Conservation (phyloP, 768 basidiomycete genomes). For the Boletus tylopilopsis region DNA sequence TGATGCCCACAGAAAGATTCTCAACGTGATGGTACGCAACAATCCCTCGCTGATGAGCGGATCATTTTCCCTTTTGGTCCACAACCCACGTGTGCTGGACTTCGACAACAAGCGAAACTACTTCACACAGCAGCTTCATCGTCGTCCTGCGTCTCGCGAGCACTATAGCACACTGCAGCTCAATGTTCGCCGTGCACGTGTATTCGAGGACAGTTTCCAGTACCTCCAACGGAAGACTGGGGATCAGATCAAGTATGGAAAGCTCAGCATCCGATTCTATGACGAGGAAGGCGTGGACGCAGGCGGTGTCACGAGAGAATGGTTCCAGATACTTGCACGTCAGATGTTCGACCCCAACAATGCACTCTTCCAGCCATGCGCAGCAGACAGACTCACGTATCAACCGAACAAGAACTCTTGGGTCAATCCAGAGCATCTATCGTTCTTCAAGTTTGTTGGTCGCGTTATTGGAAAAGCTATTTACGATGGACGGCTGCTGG, state of each 20-base stretch:
- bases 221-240: constrained; percentile 85
- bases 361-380: constrained; percentile 96
- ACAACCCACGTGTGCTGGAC: constrained; percentile 95
- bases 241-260: constrained; percentile 97
- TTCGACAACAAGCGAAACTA: constrained; percentile 99
- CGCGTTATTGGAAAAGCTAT: constrained; percentile 98
- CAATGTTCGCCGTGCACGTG: constrained; percentile 84
- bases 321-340: constrained; percentile 96
- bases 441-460: constrained; percentile 98
- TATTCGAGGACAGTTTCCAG: constrained; percentile 98
- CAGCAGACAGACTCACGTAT: constrained; percentile 91
- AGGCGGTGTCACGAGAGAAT: constrained; percentile 95
- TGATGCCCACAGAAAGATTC: constrained; percentile 86
- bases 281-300: constrained; percentile 99
- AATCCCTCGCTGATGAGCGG: constrained; percentile 98
- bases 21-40: constrained; percentile 97
- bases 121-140: constrained; percentile 88
- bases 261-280: constrained; percentile 93
- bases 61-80: constrained; percentile 92
- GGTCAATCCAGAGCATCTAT: constrained; percentile 93
- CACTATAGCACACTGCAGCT: constrained; percentile 82
- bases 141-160: constrained; percentile 73
- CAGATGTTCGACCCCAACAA: constrained; percentile 99
- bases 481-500: constrained; percentile 91
- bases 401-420: constrained; percentile 93